Evolutionary conservation across 2,329 filamentous ascomycete genomes (phyloP), one percentile per base, ranked within the genome.

Genomic region (Ophioceras dolichostomum): DNA sequence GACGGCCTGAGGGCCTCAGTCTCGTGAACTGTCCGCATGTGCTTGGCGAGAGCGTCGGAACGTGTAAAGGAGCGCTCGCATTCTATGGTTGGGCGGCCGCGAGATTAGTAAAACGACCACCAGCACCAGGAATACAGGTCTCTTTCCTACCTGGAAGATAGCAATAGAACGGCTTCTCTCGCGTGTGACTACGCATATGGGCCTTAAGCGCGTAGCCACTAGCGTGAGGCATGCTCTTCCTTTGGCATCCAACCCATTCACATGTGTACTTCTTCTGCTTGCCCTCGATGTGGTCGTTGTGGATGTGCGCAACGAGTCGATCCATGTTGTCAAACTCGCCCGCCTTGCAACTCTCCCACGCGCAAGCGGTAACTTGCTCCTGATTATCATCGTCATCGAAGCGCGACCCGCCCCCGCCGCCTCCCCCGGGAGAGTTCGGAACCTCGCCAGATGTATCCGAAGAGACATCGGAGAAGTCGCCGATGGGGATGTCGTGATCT

Each of bases 121-220:
- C 10, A 22, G 22, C 48, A n/a, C n/a, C n/a, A n/a, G n/a, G n/a
- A n/a, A n/a, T n/a, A n/a, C n/a, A n/a, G n/a, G n/a, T n/a, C n/a
- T n/a, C n/a, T n/a, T n/a, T n/a, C 70, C 45, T 70, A 94, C 88
- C 89, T 40, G 91, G 91, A 29, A 98, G 62, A 21, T 87, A 84
- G 60, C 91, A 98, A 62, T 94, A 95, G 56, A 96, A 96, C 0
- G 91, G 91, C 63, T 98, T 98, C 68, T 98, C 91, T 53, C 91
- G 76, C 2, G 91, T 98, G 57, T 98, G 91, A 55, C 88, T 95
- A 48, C 91, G 73, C 88, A 98, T 94, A 54, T 98, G 91, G 9
- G 91, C 91, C 57, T 94, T 88, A 45, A 98, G 65, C 4, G 91
- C 91, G 61, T 98, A 98, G 3, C 86, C 91, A 51, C 87, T 94